Percentiles rank a stretch among this genome's conserved stretches.
These are phyloP conservation scores for Xylaria sp. DNA, from an alignment of 2,329 filamentous ascomycete species.

Conservation along the genomic window DNA sequence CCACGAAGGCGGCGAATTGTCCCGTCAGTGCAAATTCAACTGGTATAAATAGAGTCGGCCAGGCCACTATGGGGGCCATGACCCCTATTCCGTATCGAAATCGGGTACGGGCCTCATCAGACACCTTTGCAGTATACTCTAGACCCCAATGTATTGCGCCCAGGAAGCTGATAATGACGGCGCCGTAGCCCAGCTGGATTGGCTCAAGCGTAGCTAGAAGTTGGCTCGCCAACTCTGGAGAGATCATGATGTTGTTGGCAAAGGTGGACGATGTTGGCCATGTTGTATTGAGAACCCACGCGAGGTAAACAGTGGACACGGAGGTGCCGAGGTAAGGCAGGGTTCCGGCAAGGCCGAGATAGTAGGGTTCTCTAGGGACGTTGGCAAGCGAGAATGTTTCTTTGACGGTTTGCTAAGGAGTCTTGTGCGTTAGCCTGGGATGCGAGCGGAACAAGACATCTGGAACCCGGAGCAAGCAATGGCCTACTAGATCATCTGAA, in stretches of 20 bases:
- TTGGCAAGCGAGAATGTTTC: slow-evolving; percentile 73
- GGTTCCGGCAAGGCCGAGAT: slow-evolving; percentile 79
- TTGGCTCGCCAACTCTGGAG: slow-evolving; percentile 75
- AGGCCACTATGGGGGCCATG: slow-evolving; percentile 80
- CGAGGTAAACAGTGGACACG: slow-evolving; percentile 80
- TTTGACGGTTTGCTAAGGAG: slow-evolving; percentile 67
- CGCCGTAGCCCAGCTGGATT: slow-evolving; percentile 89
- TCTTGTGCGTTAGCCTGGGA: slow-evolving; percentile 8
- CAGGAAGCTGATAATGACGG: slow-evolving; percentile 91
- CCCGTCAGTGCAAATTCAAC: slow-evolving; percentile 85
- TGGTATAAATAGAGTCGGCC: slow-evolving; percentile 88
- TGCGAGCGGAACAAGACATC: not conserved
- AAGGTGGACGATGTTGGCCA: slow-evolving; percentile 67
- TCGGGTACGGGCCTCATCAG: slow-evolving; percentile 70
- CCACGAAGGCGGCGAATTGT: slow-evolving; percentile 86
- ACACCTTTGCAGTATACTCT: slow-evolving; percentile 79
- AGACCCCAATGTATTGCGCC: slow-evolving; percentile 94
- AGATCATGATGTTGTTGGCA: slow-evolving; percentile 72
- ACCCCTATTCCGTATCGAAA: slow-evolving; percentile 87
- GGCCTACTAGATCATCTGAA: slow-evolving; percentile 65
- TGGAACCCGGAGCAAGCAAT: not conserved
- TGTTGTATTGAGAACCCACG: slow-evolving; percentile 81
- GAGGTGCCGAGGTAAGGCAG: slow-evolving; percentile 89
- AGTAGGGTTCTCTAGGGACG: slow-evolving; percentile 74
- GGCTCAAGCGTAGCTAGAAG: slow-evolving; percentile 82